phyloP scores from a whole-genome alignment of 176 grass and related monocot genomes.

The Themeda triandra region DNA sequence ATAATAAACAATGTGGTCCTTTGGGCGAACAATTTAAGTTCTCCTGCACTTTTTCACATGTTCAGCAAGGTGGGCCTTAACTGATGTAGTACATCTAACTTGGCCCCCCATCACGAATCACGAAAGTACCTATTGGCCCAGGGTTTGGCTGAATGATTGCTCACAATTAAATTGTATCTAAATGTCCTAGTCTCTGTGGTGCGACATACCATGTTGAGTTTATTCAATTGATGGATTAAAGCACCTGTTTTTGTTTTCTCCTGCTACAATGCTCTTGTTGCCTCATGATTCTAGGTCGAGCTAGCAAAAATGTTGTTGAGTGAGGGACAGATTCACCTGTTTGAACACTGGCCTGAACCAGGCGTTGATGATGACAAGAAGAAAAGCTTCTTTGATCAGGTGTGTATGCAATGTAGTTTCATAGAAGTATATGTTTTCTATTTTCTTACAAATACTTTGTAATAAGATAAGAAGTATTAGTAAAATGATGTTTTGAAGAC shows the following conservation, averaged over 20 bases:
- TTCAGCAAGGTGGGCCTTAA: neutral
- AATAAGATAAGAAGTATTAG: neutral
- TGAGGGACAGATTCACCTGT: constrained; percentile 68
- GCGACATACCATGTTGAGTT: neutral
- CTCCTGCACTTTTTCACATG: neutral
- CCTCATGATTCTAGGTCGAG: constrained; percentile 39
- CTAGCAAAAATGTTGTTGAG: constrained; percentile 70
- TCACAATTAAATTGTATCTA: neutral
- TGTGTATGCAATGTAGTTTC: neutral
- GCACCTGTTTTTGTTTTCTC: neutral
- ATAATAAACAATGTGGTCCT: neutral
- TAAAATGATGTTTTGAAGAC: neutral
- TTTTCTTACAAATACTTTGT: neutral
- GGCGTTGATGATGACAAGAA: constrained; percentile 66
- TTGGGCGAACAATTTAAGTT: neutral
- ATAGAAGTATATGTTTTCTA: neutral
- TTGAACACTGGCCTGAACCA: constrained; percentile 74
- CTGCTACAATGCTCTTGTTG: constrained; percentile 8
- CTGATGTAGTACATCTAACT: neutral
- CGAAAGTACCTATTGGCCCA: neutral
- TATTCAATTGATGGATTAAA: neutral
- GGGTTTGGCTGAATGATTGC: neutral
- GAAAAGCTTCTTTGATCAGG: constrained; percentile 82
- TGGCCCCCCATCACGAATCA: neutral
- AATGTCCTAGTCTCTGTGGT: neutral